Conservation (phyloP, 164 flowering plant species). For the Litsea cubeba region DNA sequence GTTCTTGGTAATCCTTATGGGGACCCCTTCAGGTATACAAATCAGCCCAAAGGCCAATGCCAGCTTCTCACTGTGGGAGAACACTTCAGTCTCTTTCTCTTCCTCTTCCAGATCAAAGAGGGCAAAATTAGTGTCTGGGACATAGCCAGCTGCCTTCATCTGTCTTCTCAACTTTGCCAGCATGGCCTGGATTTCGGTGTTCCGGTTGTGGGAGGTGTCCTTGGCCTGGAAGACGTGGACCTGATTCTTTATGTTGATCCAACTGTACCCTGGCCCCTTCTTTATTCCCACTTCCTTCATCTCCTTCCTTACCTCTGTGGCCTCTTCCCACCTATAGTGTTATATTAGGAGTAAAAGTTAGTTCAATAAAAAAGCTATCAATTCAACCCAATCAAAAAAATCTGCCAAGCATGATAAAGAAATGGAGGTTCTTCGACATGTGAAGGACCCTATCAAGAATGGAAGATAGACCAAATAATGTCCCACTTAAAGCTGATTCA, state of each 20-base stretch:
- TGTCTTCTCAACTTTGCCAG: constrained; percentile 40
- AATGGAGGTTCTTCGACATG: no score
- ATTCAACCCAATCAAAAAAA: no score
- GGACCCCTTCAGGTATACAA: constrained; percentile 52
- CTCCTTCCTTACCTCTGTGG: constrained; percentile 56
- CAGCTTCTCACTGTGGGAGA: constrained; percentile 75
- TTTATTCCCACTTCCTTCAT: constrained; percentile 71
- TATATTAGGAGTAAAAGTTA: no score
- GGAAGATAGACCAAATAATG: no score
- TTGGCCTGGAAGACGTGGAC: constrained; percentile 77
- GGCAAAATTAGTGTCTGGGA: constrained; percentile 55
- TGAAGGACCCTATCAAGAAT: no score
- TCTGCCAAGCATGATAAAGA: no score
- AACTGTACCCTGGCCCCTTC: constrained; percentile 73
- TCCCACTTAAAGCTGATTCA: no score
- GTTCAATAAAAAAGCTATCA: no score
- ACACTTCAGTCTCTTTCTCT: constrained; percentile 65
- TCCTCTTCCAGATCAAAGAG: constrained; percentile 77
- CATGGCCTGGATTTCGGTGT: constrained; percentile 55
- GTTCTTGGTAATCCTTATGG: constrained; percentile 76
- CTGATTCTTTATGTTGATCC: constrained; percentile 50
- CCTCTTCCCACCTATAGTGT: constrained; percentile 73
- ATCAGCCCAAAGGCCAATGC: constrained; percentile 78
- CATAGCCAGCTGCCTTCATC: constrained; percentile 63
- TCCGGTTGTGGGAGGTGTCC: constrained; percentile 56